phyloP scores from a whole-genome alignment of 202 grass and related monocot species.

The Zoysia matrella region DNA sequence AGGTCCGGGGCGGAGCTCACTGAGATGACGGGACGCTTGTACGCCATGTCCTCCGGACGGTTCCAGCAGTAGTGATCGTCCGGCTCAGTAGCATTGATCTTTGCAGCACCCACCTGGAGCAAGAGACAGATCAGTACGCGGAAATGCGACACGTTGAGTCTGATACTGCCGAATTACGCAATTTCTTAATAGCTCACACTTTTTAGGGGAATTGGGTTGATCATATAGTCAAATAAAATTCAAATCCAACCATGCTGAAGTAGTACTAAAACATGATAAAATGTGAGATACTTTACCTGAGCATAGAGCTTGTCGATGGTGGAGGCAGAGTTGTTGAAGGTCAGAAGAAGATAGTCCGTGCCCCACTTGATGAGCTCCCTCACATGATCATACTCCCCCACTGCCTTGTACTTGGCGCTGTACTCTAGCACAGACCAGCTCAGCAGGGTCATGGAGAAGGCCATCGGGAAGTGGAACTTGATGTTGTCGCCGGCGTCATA shows the following conservation, averaged over 20 bases:
- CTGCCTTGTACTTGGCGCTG: constrained; percentile 61
- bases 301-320: constrained; percentile 76
- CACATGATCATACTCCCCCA: constrained; percentile 88
- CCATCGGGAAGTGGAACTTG: too few relatives aligned
- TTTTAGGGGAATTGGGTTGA: too few relatives aligned
- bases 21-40: constrained; percentile 40
- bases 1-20: constrained; percentile 63
- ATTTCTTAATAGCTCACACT: too few relatives aligned
- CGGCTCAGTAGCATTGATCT: constrained; percentile 48
- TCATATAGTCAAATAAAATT: too few relatives aligned
- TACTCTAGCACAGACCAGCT: too few relatives aligned
- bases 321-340: constrained; percentile 87
- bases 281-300: constrained; percentile 58
- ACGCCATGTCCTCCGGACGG: constrained; percentile 80
- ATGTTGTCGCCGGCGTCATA: too few relatives aligned
- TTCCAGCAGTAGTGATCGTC: constrained; percentile 62
- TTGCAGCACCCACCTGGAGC: constrained; percentile 60
- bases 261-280: background rate
- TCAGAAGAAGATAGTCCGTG: constrained; percentile 89
- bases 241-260: too few relatives aligned
- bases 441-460: too few relatives aligned
- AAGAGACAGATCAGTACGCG: background rate
- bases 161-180: too few relatives aligned
- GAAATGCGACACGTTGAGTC: too few relatives aligned
- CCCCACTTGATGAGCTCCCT: constrained; percentile 98